These are phyloP conservation scores for Syzygium syzygioides DNA, from an alignment of 441 rosid genomes.

Conservation along the genomic window DNA sequence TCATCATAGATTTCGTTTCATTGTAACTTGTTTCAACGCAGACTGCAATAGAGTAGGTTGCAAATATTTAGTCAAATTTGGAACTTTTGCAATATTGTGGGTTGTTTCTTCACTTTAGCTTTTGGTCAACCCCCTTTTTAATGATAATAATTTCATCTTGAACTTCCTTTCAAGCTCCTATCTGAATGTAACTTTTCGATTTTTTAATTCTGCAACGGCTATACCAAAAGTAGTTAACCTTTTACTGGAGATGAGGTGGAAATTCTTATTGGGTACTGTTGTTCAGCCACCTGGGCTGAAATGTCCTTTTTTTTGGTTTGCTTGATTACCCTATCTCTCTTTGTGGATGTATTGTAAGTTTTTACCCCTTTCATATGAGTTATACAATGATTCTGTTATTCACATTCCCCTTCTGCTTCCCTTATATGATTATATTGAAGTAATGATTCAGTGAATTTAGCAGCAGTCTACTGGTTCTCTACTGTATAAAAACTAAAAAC, in stretches of 20 bases:
- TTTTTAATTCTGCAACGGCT: neutral
- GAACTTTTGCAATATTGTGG: neutral
- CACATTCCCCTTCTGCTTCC: neutral
- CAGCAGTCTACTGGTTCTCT: neutral
- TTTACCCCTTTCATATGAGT: neutral
- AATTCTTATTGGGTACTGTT: neutral
- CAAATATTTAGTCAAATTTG: neutral
- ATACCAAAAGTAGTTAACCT: neutral
- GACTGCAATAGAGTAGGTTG: neutral
- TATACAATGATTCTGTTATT: neutral
- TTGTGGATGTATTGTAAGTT: neutral
- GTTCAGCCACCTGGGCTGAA: neutral
- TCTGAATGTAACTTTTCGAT: neutral
- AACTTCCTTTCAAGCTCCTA: neutral
- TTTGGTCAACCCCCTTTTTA: neutral
- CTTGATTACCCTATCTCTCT: neutral
- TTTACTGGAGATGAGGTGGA: neutral
- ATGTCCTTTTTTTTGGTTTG: neutral
- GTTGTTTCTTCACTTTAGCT: neutral
- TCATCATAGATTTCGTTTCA: neutral
- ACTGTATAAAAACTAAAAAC: neutral
- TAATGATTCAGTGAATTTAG: neutral
- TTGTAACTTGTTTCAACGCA: neutral
- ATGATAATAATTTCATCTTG: neutral
- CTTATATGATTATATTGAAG: neutral